Percentiles rank a stretch among this genome's conserved stretches.
phyloP scores from a whole-genome alignment of 768 basidiomycete species.

The Calocybe gangraenosa region DNA sequence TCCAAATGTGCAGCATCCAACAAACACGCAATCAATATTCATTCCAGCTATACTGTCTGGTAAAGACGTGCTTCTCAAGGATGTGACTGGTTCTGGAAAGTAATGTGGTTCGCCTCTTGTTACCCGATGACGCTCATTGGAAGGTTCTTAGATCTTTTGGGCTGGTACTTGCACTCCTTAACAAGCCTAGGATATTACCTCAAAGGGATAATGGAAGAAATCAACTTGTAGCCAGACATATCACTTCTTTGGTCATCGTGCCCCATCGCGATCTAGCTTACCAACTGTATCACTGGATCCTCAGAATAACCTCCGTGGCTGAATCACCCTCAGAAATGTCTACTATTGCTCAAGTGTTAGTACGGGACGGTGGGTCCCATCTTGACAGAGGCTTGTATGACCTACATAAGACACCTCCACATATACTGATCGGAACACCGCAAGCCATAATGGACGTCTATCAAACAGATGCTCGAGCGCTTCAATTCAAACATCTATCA shows the following conservation, averaged over 20 bases:
- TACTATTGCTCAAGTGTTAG: slow-evolving; percentile 55
- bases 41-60: slow-evolving; percentile 56
- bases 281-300: slow-evolving; percentile 65
- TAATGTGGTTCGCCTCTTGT: slow-evolving; percentile 30
- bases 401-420: slow-evolving; percentile 46
- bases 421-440: slow-evolving; percentile 70
- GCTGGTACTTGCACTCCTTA: slow-evolving; percentile 60
- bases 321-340: slow-evolving; percentile 28
- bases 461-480: slow-evolving; percentile 33
- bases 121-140: neutral
- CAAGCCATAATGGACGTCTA: slow-evolving; percentile 60
- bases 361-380: slow-evolving; percentile 45
- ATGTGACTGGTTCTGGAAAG: slow-evolving; percentile 80
- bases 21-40: slow-evolving; percentile 53
- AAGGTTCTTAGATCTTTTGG: slow-evolving; percentile 60
- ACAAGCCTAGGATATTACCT: slow-evolving; percentile 38
- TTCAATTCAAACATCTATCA: slow-evolving; percentile 45
- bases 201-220: slow-evolving; percentile 19
- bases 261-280: slow-evolving; percentile 72
- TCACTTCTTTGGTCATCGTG: slow-evolving; percentile 60
- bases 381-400: slow-evolving; percentile 34
- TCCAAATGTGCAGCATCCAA: slow-evolving; percentile 55
- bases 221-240: slow-evolving; percentile 22
- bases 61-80: slow-evolving; percentile 63
- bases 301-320: slow-evolving; percentile 38